Percentiles rank a stretch among this genome's conserved stretches.
Evolutionary conservation across 176 grass and related monocot species (phyloP).

Genomic region (Otatea glauca): DNA sequence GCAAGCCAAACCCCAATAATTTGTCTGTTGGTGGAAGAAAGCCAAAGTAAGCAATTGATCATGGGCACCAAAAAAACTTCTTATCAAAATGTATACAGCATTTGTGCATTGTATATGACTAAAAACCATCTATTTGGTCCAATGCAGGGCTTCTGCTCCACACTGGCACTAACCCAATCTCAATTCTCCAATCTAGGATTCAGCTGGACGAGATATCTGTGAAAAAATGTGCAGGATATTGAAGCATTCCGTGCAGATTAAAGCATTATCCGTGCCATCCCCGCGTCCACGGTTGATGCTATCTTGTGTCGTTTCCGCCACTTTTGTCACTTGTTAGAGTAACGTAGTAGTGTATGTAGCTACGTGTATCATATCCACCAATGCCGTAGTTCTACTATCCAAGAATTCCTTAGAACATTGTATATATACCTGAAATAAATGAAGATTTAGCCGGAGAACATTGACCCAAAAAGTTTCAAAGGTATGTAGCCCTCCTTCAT

Average conservation of each 20-base stretch:
- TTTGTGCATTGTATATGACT: neutral
- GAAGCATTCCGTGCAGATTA: neutral
- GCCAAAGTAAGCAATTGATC: slow-evolving; percentile 63
- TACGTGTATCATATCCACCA: slow-evolving; percentile 51
- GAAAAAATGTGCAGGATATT: slow-evolving; percentile 35
- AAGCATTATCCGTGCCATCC: slow-evolving; percentile 35
- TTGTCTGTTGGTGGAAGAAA: slow-evolving; percentile 60
- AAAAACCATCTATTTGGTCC: neutral
- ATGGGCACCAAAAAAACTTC: neutral
- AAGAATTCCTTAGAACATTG: slow-evolving; percentile 42
- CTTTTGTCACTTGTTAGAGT: slow-evolving; percentile 36
- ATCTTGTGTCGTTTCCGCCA: neutral
- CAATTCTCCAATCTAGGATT: slow-evolving; percentile 4
- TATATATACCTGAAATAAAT: slow-evolving; percentile 62
- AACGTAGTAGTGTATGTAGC: slow-evolving; percentile 36
- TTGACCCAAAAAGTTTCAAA: neutral
- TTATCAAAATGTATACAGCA: neutral
- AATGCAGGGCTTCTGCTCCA: slow-evolving; percentile 49
- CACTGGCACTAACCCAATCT: slow-evolving; percentile 47
- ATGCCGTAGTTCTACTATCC: slow-evolving; percentile 12
- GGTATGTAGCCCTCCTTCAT: neutral
- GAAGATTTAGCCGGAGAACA: slow-evolving; percentile 35
- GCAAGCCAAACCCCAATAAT: slow-evolving; percentile 47
- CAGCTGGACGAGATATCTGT: slow-evolving; percentile 20
- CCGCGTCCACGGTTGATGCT: neutral